A percentile compares a stretch with the other conserved stretches of the same genome.
phyloP scores from a whole-genome alignment of 306 rosid genomes.

The Quercus ilex region DNA sequence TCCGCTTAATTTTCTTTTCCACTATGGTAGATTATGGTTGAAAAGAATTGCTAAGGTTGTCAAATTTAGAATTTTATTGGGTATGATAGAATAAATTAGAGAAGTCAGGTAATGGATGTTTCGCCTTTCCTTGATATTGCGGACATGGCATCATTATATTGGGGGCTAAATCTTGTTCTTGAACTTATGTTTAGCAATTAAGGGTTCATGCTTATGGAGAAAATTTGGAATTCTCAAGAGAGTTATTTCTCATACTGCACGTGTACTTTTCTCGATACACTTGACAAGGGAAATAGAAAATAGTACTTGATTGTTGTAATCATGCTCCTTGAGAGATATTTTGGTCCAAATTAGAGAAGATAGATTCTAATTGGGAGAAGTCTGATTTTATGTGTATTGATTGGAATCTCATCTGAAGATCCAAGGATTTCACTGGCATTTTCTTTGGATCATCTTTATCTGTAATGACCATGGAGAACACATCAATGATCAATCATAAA shows the following conservation, averaged over 20 bases:
- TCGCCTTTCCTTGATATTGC: not conserved
- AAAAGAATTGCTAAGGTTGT: not conserved
- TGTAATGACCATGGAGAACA: too few relatives aligned
- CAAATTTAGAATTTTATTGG: not conserved
- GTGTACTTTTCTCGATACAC: not conserved
- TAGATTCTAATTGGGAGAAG: not conserved
- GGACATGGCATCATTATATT: not conserved
- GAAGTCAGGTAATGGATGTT: not conserved
- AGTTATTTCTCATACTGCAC: not conserved
- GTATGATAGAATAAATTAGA: not conserved
- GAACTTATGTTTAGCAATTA: not conserved
- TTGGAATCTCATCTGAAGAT: not conserved
- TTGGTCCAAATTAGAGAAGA: not conserved
- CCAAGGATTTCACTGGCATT: not conserved
- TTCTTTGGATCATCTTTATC: not conserved
- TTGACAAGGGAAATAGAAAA: not conserved
- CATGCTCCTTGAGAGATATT: not conserved
- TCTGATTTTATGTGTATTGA: not conserved
- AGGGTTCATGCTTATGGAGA: not conserved
- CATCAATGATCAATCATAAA: not conserved
- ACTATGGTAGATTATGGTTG: not conserved
- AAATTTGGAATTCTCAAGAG: not conserved
- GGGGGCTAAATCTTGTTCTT: not conserved
- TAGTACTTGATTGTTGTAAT: not conserved
- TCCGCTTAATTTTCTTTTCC: not conserved